Evolutionary conservation across 306 rosid genomes (phyloP).

Genomic region (Trichosanthes cucumerina): DNA sequence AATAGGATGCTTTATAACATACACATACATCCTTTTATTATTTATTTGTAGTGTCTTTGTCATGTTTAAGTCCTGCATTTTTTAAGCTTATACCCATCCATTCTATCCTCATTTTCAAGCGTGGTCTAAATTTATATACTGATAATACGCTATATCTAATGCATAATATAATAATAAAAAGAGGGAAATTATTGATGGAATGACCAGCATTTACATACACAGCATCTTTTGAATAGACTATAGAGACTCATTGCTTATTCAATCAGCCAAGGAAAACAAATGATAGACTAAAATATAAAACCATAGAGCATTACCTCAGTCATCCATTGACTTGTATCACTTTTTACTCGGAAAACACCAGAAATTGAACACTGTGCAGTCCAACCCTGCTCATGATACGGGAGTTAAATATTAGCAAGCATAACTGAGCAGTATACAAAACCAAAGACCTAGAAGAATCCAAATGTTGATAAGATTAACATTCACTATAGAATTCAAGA

Average conservation of each 20-base stretch:
- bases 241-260: background rate
- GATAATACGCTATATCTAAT: background rate
- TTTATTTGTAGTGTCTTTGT: background rate
- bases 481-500: background rate
- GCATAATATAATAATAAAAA: background rate
- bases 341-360: background rate
- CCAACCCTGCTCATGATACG: background rate
- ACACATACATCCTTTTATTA: background rate
- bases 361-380: background rate
- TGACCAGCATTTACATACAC: background rate
- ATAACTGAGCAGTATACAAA: background rate
- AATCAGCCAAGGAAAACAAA: background rate
- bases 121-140: background rate
- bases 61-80: background rate
- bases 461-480: background rate
- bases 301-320: slow-evolving; percentile 8
- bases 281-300: background rate
- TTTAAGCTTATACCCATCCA: background rate
- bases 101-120: background rate
- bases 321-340: slow-evolving; percentile 6
- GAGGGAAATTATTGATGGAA: background rate
- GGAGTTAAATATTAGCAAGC: background rate
- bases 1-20: background rate
- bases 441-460: too few relatives aligned
- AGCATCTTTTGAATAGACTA: background rate